Conservation (phyloP, 169 alveolate species). For the Cryptosporidium ubiquitum region DNA sequence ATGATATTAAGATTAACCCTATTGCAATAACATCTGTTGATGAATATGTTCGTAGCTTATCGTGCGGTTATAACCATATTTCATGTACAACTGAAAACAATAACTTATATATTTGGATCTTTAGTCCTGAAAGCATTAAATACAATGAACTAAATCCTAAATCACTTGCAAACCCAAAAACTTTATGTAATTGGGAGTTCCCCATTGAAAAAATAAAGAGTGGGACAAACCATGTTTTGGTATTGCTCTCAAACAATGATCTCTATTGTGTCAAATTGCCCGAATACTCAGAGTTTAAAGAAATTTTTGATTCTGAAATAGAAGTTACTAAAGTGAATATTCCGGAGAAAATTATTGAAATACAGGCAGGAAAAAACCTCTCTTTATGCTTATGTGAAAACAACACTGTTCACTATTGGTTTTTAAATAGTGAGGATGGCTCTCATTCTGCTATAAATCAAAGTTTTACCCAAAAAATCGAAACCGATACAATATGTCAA, state of each 20-base stretch:
- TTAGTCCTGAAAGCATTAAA: background rate
- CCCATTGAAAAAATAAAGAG: constrained; percentile 28
- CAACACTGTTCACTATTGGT: constrained; percentile 18
- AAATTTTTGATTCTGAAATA: background rate
- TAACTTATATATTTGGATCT: constrained; percentile 40
- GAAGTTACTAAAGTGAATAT: background rate
- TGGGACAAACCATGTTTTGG: constrained; percentile 46
- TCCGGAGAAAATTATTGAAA: constrained; percentile 31
- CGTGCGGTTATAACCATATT: constrained; percentile 61
- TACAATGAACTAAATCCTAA: background rate
- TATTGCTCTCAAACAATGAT: constrained; percentile 29
- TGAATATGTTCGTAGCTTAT: constrained; percentile 18
- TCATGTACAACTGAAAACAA: constrained; percentile 46
- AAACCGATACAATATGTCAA: background rate
- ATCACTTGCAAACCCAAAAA: background rate
- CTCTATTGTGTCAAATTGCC: constrained; percentile 19
- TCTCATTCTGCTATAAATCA: background rate
- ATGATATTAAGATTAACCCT: constrained; percentile 38
- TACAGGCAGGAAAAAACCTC: constrained; percentile 24
- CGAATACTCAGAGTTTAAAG: constrained; percentile 14
- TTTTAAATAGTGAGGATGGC: background rate
- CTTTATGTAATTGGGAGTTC: constrained; percentile 31
- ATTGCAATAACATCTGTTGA: constrained; percentile 39
- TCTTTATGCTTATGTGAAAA: constrained; percentile 29
- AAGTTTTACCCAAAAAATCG: background rate